A percentile compares a stretch with the other conserved stretches of the same genome.
Evolutionary conservation across 768 basidiomycete genomes (phyloP).

Genomic region (Amanita phalloides): DNA sequence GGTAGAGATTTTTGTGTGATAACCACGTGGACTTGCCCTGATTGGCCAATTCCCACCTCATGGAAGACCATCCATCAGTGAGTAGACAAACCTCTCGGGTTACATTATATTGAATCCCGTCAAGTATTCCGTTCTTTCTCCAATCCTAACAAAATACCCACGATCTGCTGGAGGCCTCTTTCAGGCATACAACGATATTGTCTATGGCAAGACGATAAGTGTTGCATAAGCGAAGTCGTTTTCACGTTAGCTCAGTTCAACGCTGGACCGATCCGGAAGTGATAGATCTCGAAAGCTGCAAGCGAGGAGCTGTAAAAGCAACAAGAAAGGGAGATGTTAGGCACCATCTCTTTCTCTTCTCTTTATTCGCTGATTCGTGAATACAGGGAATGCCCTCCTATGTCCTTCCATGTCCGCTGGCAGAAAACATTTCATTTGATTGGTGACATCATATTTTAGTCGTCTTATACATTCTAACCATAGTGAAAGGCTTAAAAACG

Average conservation of each 20-base stretch:
- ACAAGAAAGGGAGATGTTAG: slow-evolving; percentile 40
- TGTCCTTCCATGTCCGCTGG: slow-evolving; percentile 59
- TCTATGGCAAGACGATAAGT: slow-evolving; percentile 32
- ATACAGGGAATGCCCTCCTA: slow-evolving; percentile 32
- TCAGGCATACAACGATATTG: slow-evolving; percentile 68
- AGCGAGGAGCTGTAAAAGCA: slow-evolving; percentile 50
- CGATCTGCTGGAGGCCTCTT: slow-evolving; percentile 48
- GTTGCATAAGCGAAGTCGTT: neutral
- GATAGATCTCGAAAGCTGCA: slow-evolving; percentile 44
- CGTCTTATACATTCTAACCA: neutral
- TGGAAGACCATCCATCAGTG: slow-evolving; percentile 3
- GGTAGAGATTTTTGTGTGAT: slow-evolving; percentile 7
- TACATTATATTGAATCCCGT: neutral
- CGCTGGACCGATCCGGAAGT: slow-evolving; percentile 59
- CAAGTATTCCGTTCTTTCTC: slow-evolving; percentile 37
- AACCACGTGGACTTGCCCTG: slow-evolving; percentile 11
- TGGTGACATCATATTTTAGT: slow-evolving; percentile 28
- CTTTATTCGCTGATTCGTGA: neutral
- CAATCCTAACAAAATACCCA: slow-evolving; percentile 50
- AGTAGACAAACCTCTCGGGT: neutral
- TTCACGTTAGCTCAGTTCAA: slow-evolving; percentile 37
- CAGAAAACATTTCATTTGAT: slow-evolving; percentile 52
- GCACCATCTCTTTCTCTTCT: slow-evolving; percentile 1
- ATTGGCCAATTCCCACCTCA: neutral
- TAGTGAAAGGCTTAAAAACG: slow-evolving; percentile 39